These are phyloP conservation scores for Mucor circinelloides DNA, from an alignment of 371 early-diverging fungal genomes.

Conservation along the genomic window DNA sequence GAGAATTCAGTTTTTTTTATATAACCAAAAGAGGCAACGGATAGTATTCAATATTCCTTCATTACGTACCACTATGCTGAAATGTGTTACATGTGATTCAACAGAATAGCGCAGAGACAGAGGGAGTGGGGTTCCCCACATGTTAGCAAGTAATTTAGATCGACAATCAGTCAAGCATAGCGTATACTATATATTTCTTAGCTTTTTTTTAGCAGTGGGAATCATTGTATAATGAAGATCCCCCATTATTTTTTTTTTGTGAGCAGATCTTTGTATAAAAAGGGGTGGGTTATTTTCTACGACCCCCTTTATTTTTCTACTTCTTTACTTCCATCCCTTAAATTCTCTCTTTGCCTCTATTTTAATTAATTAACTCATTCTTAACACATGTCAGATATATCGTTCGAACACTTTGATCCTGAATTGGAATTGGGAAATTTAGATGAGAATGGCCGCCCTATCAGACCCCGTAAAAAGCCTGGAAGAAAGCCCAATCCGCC, in stretches of 20 bases:
- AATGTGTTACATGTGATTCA: constrained; percentile 4
- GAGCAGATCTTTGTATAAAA: background rate
- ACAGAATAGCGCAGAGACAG: background rate
- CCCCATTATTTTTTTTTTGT: background rate
- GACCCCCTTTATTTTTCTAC: background rate
- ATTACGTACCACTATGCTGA: background rate
- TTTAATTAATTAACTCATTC: background rate
- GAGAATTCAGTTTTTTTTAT: background rate
- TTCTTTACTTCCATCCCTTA: background rate
- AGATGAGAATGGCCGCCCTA: constrained; percentile 33
- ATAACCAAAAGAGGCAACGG: constrained; percentile 1
- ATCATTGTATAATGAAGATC: background rate
- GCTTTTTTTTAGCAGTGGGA: background rate
- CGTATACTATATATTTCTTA: background rate
- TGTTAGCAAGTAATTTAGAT: background rate
- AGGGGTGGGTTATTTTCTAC: background rate
- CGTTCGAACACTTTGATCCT: constrained; percentile 47
- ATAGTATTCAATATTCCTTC: background rate
- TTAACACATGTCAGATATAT: constrained; percentile 6
- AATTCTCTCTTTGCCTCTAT: background rate
- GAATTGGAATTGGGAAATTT: constrained; percentile 41
- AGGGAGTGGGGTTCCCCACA: background rate
- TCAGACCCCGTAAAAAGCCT: constrained; percentile 42
- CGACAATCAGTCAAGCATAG: background rate
- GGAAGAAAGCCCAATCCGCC: constrained; percentile 50